These are phyloP conservation scores for Yarrowia sp. DNA, from an alignment of 805 yeast genomes.

Conservation along the genomic window DNA sequence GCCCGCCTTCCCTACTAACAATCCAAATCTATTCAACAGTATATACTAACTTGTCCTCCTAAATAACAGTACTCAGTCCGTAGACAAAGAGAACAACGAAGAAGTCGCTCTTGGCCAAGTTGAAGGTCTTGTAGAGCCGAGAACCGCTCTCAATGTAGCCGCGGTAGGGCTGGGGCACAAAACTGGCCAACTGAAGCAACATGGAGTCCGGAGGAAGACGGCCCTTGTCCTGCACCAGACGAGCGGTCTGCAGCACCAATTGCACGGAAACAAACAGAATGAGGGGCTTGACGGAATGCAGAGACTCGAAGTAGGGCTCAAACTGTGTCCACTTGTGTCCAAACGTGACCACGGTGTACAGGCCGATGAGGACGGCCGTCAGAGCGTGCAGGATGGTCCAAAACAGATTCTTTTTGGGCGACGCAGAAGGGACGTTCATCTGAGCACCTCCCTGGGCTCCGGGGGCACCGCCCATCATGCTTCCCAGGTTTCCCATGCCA, in stretches of 20 bases:
- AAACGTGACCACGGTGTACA: constrained; percentile 8
- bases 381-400: constrained; percentile 24
- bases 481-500: not conserved
- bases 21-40: no score
- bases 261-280: constrained; percentile 27
- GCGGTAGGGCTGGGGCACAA: constrained; percentile 35
- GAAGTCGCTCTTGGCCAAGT: constrained; percentile 19
- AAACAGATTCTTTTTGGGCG: constrained; percentile 4
- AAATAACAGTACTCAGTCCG: constrained; percentile 20
- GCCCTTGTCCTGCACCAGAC: constrained; percentile 32
- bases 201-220: constrained; percentile 28
- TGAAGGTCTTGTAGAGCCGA: constrained; percentile 31
- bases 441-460: no score
- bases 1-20: no score
- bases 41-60: not conserved
- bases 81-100: constrained; percentile 7
- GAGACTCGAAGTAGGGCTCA: constrained; percentile 2
- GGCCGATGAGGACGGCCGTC: constrained; percentile 21
- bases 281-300: constrained; percentile 23
- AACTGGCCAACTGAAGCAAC: constrained; percentile 14
- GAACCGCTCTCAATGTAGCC: constrained; percentile 37
- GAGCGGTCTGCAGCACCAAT: constrained; percentile 24
- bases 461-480: not conserved
- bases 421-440: not conserved
- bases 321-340: not conserved